Percentiles rank a stretch among this genome's conserved stretches.
phyloP scores from a whole-genome alignment of 202 grass and related monocot species.

The Panicum hallii region DNA sequence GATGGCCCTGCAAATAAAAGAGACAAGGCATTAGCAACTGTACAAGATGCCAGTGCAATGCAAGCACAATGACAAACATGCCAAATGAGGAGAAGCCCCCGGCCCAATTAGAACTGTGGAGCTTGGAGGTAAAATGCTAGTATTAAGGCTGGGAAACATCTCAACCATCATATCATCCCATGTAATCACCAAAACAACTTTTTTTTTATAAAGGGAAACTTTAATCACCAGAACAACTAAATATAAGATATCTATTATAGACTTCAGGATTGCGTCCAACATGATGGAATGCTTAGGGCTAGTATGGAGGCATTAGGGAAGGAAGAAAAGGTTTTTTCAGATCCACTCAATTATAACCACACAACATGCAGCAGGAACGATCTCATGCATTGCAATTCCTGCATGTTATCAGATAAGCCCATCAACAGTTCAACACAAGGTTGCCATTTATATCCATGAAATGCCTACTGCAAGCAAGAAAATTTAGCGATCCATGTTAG shows the following conservation, averaged over 20 bases:
- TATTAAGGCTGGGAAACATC: neutral
- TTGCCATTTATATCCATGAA: neutral
- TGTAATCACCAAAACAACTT: neutral
- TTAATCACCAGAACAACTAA: too few species aligned
- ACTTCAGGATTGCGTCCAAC: neutral
- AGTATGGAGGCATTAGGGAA: neutral
- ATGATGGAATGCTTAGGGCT: neutral
- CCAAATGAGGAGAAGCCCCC: neutral
- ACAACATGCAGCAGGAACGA: slow-evolving; percentile 16
- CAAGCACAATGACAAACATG: neutral
- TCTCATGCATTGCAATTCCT: neutral
- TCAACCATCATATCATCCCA: neutral
- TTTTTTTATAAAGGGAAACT: neutral
- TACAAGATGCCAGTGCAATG: neutral
- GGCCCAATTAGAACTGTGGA: neutral
- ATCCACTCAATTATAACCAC: neutral
- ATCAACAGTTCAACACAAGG: neutral
- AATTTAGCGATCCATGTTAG: neutral
- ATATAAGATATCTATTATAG: neutral
- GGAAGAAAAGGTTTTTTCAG: neutral
- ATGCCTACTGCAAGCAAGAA: neutral
- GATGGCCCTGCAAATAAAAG: slow-evolving; percentile 68
- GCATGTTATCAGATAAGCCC: neutral
- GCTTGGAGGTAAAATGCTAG: neutral
- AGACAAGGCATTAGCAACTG: neutral